These are phyloP conservation scores for Hsuehochloa calcarea DNA, from an alignment of 176 grass and related monocot species.

Conservation along the genomic window DNA sequence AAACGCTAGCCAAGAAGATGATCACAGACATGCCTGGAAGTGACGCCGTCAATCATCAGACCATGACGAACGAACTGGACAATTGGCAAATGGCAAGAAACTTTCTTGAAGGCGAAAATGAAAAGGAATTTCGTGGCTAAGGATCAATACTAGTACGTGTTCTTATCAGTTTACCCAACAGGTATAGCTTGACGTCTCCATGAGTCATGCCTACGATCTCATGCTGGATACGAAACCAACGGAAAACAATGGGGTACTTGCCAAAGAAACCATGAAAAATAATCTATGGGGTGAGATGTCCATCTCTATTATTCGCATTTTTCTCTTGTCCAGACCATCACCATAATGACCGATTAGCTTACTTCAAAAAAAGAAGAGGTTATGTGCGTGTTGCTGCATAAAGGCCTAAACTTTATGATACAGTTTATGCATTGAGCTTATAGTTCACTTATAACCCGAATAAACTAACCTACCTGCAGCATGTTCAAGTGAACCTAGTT, in stretches of 20 bases:
- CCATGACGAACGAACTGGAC: background rate
- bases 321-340: background rate
- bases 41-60: constrained; percentile 9
- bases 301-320: background rate
- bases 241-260: background rate
- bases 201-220: constrained; percentile 41
- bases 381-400: background rate
- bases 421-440: background rate
- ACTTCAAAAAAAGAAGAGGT: background rate
- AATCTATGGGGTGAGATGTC: constrained; percentile 28
- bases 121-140: background rate
- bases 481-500: background rate
- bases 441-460: background rate
- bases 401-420: background rate
- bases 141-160: constrained; percentile 20
- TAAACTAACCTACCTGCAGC: background rate
- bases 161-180: constrained; percentile 7
- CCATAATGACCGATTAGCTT: constrained; percentile 24
- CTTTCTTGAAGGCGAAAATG: background rate
- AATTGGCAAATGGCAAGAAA: background rate
- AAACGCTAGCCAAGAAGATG: background rate
- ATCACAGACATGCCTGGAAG: background rate
- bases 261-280: background rate
- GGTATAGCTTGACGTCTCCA: constrained; percentile 25
- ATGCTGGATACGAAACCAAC: background rate